These are phyloP conservation scores for Cystobasidium ongulense DNA, from an alignment of 768 basidiomycete species.

Conservation along the genomic window DNA sequence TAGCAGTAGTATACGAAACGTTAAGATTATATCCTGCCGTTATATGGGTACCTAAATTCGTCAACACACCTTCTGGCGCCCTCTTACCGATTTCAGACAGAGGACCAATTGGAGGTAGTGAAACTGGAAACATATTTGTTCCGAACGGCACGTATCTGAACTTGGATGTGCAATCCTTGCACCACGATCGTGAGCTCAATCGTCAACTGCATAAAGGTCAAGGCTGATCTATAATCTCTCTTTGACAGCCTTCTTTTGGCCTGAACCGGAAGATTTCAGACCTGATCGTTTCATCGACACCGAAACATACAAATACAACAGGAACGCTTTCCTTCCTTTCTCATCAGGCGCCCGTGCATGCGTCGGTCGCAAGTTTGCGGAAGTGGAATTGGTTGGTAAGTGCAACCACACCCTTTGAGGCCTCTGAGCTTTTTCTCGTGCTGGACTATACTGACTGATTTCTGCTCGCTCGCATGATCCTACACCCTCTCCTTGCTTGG, in stretches of 20 bases:
- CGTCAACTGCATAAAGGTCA: not conserved
- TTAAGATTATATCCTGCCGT: constrained; percentile 36
- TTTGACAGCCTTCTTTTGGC: constrained; percentile 32
- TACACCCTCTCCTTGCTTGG: not conserved
- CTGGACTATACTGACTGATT: not conserved
- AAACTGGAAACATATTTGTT: constrained; percentile 15
- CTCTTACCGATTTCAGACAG: not conserved
- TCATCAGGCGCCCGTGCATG: constrained; percentile 28
- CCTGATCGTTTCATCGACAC: constrained; percentile 38
- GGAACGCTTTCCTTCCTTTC: constrained; percentile 39
- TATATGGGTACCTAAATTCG: constrained; percentile 34
- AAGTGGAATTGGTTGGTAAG: constrained; percentile 26
- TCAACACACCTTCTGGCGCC: constrained; percentile 1
- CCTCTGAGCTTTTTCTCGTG: not conserved
- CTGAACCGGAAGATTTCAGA: constrained; percentile 31
- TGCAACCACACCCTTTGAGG: not conserved
- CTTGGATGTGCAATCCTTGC: constrained; percentile 33
- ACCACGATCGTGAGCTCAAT: constrained; percentile 32
- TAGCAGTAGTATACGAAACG: constrained; percentile 35
- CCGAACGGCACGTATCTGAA: constrained; percentile 29
- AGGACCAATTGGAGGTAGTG: constrained; percentile 2
- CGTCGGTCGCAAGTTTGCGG: constrained; percentile 32
- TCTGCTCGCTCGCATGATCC: not conserved
- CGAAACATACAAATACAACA: constrained; percentile 24
- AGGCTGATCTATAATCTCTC: not conserved